phyloP scores from a whole-genome alignment of 805 yeast species.

The Ascoidea tarda region DNA sequence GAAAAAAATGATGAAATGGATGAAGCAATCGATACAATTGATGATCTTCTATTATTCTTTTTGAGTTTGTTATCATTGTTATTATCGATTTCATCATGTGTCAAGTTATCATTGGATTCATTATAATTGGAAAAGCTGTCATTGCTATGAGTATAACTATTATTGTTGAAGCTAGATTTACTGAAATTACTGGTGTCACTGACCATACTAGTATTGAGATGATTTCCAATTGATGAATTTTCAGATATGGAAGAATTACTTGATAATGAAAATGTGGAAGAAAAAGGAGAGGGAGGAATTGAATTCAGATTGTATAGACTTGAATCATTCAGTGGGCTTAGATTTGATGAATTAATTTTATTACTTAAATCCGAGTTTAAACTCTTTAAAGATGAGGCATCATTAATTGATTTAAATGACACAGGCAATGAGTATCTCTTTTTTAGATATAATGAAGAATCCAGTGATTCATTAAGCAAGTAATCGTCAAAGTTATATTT shows the following conservation, averaged over 20 bases:
- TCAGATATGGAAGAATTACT: neutral
- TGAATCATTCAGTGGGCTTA: too few species aligned
- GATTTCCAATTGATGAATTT: neutral
- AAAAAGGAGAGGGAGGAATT: constrained; percentile 3
- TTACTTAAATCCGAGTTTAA: neutral
- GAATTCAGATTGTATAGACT: neutral
- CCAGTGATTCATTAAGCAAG: neutral
- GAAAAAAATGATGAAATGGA: neutral
- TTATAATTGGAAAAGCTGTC: too few species aligned
- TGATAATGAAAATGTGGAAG: constrained; percentile 3
- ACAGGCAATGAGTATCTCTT: neutral
- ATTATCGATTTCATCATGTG: neutral
- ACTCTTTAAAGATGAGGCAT: too few species aligned
- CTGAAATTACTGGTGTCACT: neutral
- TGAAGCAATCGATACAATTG: neutral
- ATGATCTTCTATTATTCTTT: neutral
- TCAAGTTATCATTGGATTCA: neutral
- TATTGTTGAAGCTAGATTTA: neutral
- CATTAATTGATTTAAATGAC: neutral
- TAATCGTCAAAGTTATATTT: neutral
- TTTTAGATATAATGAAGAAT: neutral
- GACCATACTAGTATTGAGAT: neutral
- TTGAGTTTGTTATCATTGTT: too few species aligned
- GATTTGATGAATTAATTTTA: neutral
- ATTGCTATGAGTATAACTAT: neutral